These are phyloP conservation scores for Niebla homalea DNA, from an alignment of 495 filamentous ascomycete species.

Conservation along the genomic window DNA sequence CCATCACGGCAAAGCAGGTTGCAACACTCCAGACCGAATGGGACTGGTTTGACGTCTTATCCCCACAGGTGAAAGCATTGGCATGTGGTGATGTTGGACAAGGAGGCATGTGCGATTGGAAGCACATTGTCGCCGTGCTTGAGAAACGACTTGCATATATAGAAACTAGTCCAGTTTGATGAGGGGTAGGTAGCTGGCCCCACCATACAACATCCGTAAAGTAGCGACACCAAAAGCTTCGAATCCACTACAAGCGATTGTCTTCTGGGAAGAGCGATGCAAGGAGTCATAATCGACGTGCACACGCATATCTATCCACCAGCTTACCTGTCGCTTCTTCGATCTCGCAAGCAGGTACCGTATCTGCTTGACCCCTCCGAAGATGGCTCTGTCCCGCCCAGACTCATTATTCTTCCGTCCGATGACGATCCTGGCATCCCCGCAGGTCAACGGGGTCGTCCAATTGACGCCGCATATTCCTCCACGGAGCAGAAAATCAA, in stretches of 20 bases:
- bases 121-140: constrained; percentile 51
- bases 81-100: constrained; percentile 69
- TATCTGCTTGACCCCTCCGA: constrained; percentile 58
- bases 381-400: constrained; percentile 38
- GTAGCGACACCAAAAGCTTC: too few relatives aligned
- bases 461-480: constrained; percentile 62
- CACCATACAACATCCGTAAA: too few relatives aligned
- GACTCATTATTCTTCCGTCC: constrained; percentile 69
- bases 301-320: constrained; percentile 94
- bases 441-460: constrained; percentile 46
- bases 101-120: constrained; percentile 30
- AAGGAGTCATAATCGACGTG: constrained; percentile 46
- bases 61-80: constrained; percentile 54
- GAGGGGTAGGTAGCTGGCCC: too few relatives aligned
- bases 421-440: constrained; percentile 42
- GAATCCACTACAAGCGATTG: too few relatives aligned
- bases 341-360: constrained; percentile 60
- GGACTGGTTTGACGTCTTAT: constrained; percentile 71
- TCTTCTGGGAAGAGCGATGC: too few relatives aligned
- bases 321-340: constrained; percentile 67
- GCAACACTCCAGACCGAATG: constrained; percentile 58
- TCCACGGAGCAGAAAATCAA: constrained; percentile 58
- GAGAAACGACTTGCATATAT: constrained; percentile 25
- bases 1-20: constrained; percentile 60
- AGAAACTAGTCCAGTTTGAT: too few relatives aligned